Conservation (phyloP, 2,329 filamentous ascomycete genomes). For the Exophiala sp. region DNA sequence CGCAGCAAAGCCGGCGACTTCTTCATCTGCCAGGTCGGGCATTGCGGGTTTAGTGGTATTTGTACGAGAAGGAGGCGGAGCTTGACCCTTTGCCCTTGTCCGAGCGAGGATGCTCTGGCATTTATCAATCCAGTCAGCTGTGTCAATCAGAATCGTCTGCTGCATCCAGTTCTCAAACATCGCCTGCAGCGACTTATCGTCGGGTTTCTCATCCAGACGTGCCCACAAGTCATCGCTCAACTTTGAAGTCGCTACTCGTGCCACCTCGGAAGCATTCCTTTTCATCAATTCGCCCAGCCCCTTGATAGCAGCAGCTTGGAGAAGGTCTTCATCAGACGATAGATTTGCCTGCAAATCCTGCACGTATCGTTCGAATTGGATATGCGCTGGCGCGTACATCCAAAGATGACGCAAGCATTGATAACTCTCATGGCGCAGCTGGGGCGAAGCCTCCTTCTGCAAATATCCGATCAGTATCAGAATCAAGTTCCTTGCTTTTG, state of each 20-base stretch:
- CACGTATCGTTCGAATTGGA: constrained; percentile 80
- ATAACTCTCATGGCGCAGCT: constrained; percentile 69
- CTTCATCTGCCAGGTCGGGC: constrained; percentile 88
- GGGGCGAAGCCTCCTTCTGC: constrained; percentile 63
- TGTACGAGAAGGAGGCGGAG: constrained; percentile 17
- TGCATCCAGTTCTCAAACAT: constrained; percentile 90
- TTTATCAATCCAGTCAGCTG: constrained; percentile 76
- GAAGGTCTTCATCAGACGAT: constrained; percentile 59
- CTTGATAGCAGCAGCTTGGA: constrained; percentile 76
- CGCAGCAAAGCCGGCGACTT: constrained; percentile 91
- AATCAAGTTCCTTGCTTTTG: constrained; percentile 86
- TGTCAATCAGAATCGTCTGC: constrained; percentile 76
- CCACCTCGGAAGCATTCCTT: constrained; percentile 74
- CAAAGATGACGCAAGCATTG: constrained; percentile 85
- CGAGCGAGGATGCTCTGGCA: constrained; percentile 87
- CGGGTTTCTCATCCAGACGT: constrained; percentile 69
- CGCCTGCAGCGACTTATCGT: constrained; percentile 73
- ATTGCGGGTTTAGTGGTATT: constrained; percentile 41
- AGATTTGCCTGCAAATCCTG: constrained; percentile 72
- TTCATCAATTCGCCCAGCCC: constrained; percentile 95
- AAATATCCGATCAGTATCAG: constrained; percentile 80
- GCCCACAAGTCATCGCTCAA: constrained; percentile 92
- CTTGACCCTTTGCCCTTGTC: constrained; percentile 63
- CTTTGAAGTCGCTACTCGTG: constrained; percentile 65
- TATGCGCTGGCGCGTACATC: constrained; percentile 80